These are phyloP conservation scores for Claviceps cyperi DNA, from an alignment of 2,329 filamentous ascomycete species.

Conservation along the genomic window DNA sequence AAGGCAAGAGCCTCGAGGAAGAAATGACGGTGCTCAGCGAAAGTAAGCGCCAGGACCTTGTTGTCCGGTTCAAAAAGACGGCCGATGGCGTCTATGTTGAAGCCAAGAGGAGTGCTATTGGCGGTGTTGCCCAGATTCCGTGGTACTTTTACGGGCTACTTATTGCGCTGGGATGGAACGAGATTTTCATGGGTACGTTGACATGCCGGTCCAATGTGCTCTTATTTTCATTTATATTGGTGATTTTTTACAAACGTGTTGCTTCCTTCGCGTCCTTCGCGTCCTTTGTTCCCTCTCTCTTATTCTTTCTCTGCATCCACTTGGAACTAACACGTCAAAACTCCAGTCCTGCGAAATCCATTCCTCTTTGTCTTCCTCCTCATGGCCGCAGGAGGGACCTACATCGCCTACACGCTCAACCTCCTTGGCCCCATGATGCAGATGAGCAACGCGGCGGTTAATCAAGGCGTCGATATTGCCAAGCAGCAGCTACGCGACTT, in stretches of 20 bases:
- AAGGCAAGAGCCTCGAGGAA: constrained; percentile 86
- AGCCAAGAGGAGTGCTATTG: constrained; percentile 91
- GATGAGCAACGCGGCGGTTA: constrained; percentile 79
- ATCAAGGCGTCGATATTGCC: constrained; percentile 78
- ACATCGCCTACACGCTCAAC: constrained; percentile 86
- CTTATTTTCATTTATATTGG: neutral
- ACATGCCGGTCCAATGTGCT: neutral
- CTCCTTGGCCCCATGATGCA: constrained; percentile 91
- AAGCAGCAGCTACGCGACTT: constrained; percentile 87
- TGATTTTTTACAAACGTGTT: too few species aligned
- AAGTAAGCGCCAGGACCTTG: constrained; percentile 77
- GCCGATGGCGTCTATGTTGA: constrained; percentile 97
- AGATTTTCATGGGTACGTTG: constrained; percentile 74
- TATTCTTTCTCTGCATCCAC: neutral
- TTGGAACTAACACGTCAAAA: too few species aligned
- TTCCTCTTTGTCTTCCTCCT: constrained; percentile 83
- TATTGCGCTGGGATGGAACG: constrained; percentile 93
- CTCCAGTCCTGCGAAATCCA: constrained; percentile 79
- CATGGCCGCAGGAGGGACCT: constrained; percentile 59
- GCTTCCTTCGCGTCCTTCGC: too few species aligned
- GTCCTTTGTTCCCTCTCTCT: too few species aligned
- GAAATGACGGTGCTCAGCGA: constrained; percentile 93
- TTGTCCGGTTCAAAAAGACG: constrained; percentile 93
- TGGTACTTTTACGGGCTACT: constrained; percentile 88
- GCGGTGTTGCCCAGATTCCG: constrained; percentile 84